phyloP scores from a whole-genome alignment of 768 basidiomycete genomes.

The Bullera alba region DNA sequence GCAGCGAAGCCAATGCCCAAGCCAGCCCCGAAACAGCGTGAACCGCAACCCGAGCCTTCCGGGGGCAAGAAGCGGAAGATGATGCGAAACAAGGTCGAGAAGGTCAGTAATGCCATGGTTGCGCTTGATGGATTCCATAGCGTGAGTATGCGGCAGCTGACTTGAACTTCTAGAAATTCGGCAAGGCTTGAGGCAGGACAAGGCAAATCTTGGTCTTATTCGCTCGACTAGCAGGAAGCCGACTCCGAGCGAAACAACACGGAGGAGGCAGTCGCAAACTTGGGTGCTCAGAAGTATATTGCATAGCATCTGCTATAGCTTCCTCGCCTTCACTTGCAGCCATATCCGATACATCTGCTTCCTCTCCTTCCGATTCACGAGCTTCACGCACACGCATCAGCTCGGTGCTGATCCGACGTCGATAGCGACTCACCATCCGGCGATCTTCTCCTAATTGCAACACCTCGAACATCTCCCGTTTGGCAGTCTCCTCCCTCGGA shows the following conservation, averaged over 20 bases:
- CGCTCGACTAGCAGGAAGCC: too few relatives aligned
- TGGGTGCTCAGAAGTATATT: too few relatives aligned
- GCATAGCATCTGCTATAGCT: too few relatives aligned
- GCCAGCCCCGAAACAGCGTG: conserved; percentile 1
- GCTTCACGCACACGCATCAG: conserved; percentile 32
- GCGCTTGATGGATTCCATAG: too few relatives aligned
- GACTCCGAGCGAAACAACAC: too few relatives aligned
- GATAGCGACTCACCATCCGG: conserved; percentile 51
- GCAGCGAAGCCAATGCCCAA: conserved; percentile 11
- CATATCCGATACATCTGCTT: conserved; percentile 83
- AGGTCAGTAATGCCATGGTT: too few relatives aligned
- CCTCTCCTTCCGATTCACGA: conserved; percentile 89
- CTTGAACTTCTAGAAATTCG: not conserved
- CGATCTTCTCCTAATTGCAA: conserved; percentile 83
- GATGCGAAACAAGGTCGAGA: conserved; percentile 31
- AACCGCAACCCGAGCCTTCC: conserved; percentile 2
- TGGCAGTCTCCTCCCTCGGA: conserved; percentile 27
- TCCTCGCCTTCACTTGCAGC: conserved; percentile 46
- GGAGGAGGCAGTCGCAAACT: too few relatives aligned
- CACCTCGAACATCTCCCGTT: conserved; percentile 66
- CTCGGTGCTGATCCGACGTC: not conserved
- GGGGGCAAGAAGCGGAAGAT: conserved; percentile 29
- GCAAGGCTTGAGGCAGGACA: not conserved
- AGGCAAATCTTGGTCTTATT: not conserved
- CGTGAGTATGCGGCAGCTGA: not conserved